Evolutionary conservation across 371 early-diverging fungal species (phyloP).

Genomic region (Mortierella sp.): DNA sequence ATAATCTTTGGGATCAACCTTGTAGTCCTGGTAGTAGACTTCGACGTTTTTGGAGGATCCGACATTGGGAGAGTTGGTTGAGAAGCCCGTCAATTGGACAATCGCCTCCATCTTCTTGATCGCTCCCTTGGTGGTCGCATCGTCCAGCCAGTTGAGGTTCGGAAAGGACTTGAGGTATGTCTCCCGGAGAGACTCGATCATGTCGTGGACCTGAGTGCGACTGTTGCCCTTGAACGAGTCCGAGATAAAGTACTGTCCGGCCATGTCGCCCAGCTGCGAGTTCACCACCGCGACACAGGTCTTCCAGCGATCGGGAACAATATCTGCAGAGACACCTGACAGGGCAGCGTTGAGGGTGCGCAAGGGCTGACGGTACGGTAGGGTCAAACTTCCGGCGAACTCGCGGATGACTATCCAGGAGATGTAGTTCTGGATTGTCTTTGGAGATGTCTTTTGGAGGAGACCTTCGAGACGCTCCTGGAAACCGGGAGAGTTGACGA

Average conservation of each 20-base stretch:
- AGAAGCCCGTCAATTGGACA: constrained; percentile 66
- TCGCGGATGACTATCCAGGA: constrained; percentile 60
- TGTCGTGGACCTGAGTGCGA: constrained; percentile 52
- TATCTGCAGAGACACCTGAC: constrained; percentile 60
- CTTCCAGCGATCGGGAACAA: constrained; percentile 60
- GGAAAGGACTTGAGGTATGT: constrained; percentile 61
- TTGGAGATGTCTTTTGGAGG: constrained; percentile 41
- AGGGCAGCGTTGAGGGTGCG: constrained; percentile 56
- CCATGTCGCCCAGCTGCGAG: constrained; percentile 61
- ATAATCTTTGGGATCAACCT: constrained; percentile 49
- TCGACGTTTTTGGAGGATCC: constrained; percentile 60
- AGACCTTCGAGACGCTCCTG: constrained; percentile 57
- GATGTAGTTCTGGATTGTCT: constrained; percentile 61
- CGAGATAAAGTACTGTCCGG: constrained; percentile 70
- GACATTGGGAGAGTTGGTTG: constrained; percentile 62
- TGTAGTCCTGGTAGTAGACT: constrained; percentile 61
- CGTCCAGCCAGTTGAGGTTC: constrained; percentile 68
- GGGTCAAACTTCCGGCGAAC: constrained; percentile 50
- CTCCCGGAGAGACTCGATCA: constrained; percentile 61
- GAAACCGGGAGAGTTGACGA: constrained; percentile 62
- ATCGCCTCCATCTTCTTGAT: constrained; percentile 62
- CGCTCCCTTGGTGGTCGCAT: constrained; percentile 61
- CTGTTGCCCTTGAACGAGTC: constrained; percentile 58
- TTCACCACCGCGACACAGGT: constrained; percentile 62
- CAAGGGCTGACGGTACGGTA: constrained; percentile 54